Percentiles rank a stretch among this genome's conserved stretches.
These are phyloP conservation scores for Copromyces sp. DNA, from an alignment of 495 filamentous ascomycete species.

Conservation along the genomic window DNA sequence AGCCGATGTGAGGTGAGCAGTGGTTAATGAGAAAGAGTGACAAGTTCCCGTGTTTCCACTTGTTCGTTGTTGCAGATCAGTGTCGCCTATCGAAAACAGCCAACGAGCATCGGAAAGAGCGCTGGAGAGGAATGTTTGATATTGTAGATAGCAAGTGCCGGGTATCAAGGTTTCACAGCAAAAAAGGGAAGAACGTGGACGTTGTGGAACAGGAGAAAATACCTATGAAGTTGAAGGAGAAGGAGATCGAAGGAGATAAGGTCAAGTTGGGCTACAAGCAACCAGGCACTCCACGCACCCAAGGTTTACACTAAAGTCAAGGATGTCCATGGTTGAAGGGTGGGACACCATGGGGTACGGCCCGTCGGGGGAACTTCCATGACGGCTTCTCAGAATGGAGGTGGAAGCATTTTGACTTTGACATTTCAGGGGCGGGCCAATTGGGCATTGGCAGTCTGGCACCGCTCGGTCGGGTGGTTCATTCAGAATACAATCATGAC, in stretches of 20 bases:
- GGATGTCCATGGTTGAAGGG: background rate
- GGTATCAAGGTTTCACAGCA: background rate
- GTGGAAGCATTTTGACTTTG: background rate
- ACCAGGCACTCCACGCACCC: background rate
- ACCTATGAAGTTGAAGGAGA: background rate
- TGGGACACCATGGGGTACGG: background rate
- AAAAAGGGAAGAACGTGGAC: background rate
- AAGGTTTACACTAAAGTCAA: background rate
- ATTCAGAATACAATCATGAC: background rate
- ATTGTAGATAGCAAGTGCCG: background rate
- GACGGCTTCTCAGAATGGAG: background rate
- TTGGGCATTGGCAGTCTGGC: background rate
- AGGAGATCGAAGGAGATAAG: background rate
- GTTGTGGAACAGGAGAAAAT: background rate
- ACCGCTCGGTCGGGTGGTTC: background rate
- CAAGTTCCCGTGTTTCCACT: background rate
- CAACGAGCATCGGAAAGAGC: background rate
- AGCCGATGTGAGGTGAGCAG: background rate
- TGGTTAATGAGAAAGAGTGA: background rate
- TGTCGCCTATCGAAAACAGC: background rate
- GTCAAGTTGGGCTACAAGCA: background rate
- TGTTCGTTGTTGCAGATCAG: background rate
- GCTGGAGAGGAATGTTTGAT: background rate
- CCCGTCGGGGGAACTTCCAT: background rate
- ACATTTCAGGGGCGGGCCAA: background rate